A percentile compares a stretch with the other conserved stretches of the same genome.
phyloP scores from a whole-genome alignment of 164 flowering plant species.

The Aristolochia fimbriata region DNA sequence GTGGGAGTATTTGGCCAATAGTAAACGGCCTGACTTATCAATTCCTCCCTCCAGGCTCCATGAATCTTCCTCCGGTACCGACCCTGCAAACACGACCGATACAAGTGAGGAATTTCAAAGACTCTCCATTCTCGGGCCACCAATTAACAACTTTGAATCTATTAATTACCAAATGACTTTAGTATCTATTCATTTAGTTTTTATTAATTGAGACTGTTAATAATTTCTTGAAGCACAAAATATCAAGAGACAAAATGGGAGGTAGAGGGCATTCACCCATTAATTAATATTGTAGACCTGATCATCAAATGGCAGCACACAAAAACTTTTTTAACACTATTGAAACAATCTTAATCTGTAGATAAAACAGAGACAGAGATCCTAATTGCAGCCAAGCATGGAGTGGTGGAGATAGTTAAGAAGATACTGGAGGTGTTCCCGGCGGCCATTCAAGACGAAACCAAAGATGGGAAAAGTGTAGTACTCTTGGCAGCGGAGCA shows the following conservation, averaged over 20 bases:
- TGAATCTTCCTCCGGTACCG: no score
- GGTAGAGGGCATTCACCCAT: not conserved
- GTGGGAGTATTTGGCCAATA: not conserved
- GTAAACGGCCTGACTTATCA: not conserved
- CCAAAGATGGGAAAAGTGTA: constrained; percentile 22
- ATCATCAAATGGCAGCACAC: not conserved
- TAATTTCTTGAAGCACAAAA: no score
- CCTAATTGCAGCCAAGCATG: constrained; percentile 32
- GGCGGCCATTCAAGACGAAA: constrained; percentile 25
- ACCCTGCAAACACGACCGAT: no score
- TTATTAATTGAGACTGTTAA: no score
- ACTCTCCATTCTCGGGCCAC: no score
- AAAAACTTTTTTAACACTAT: not conserved
- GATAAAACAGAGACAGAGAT: constrained; percentile 21
- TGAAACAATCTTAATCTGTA: not conserved
- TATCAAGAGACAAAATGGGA: not conserved
- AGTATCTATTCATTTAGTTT: no score
- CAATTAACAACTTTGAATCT: not conserved
- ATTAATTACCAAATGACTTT: no score
- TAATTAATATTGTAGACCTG: not conserved
- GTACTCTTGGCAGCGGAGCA: constrained; percentile 34
- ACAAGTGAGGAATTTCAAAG: not conserved
- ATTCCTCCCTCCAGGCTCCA: not conserved
- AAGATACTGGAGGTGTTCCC: constrained; percentile 22
- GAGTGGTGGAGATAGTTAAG: constrained; percentile 32